phyloP scores from a whole-genome alignment of 345 rosid genomes.

The Chamaenerion angustifolium region DNA sequence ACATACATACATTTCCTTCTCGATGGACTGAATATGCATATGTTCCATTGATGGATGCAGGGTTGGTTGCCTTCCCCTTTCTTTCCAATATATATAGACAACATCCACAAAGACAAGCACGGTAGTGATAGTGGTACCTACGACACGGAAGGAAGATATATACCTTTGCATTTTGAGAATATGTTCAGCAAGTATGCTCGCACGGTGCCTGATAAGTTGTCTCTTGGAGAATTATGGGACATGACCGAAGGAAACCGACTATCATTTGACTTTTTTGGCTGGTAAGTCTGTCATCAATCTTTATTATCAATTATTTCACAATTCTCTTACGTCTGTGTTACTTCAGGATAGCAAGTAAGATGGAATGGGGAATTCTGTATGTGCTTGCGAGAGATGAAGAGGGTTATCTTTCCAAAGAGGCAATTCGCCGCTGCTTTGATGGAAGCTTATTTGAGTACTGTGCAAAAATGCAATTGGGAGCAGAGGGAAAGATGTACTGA shows the following conservation, averaged over 20 bases:
- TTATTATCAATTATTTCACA: not conserved
- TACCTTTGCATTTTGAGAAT: conserved; percentile 45
- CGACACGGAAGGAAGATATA: conserved; percentile 72
- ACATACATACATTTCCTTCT: not conserved
- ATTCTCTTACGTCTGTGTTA: not conserved
- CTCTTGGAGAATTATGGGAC: conserved; percentile 54
- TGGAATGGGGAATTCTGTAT: conserved; percentile 51
- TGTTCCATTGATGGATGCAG: conserved; percentile 13
- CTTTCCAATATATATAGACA: conserved; percentile 53
- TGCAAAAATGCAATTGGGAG: conserved; percentile 35
- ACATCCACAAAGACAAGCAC: conserved; percentile 66
- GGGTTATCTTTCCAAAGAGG: conserved; percentile 63
- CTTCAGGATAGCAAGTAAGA: conserved; percentile 37
- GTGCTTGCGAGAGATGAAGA: conserved; percentile 58
- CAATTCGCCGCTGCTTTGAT: conserved; percentile 53
- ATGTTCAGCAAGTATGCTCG: conserved; percentile 66
- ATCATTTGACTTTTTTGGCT: conserved; percentile 50
- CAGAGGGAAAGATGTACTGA: conserved; percentile 22
- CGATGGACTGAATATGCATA: not conserved
- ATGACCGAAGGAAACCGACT: conserved; percentile 60
- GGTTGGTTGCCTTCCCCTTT: conserved; percentile 75
- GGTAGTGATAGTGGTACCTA: conserved; percentile 58
- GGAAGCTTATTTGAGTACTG: conserved; percentile 73
- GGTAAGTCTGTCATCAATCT: conserved; percentile 19
- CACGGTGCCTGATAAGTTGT: conserved; percentile 43